Conservation (phyloP, 2,329 filamentous ascomycete species). For the Fusarium tanahbumbuense region DNA sequence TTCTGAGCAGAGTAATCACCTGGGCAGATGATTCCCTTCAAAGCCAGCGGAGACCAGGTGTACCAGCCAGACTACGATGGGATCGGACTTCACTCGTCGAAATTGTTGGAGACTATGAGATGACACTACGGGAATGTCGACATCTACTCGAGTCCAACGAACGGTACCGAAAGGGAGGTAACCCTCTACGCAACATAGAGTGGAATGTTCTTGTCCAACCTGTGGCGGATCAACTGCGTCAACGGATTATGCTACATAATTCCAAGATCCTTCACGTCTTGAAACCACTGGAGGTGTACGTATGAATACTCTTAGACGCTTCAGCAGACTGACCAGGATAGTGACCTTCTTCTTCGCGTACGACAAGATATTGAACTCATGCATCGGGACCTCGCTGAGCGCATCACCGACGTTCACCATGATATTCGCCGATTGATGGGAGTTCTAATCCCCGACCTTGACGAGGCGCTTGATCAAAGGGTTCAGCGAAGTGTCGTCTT, state of each 20-base stretch:
- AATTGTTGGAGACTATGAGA: conserved; percentile 50
- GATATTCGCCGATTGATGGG: conserved; percentile 44
- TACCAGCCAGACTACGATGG: conserved; percentile 39
- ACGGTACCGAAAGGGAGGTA: conserved; percentile 44
- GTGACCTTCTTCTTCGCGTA: conserved; percentile 49
- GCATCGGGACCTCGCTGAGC: conserved; percentile 40
- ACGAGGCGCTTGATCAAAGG: conserved; percentile 40
- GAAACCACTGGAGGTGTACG: conserved; percentile 54
- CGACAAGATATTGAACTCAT: conserved; percentile 46
- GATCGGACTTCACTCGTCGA: conserved; percentile 40
- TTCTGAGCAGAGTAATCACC: conserved; percentile 47
- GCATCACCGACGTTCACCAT: conserved; percentile 40
- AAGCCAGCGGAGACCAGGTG: conserved; percentile 40
- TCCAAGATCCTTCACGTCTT: conserved; percentile 50
- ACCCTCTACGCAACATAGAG: conserved; percentile 49
- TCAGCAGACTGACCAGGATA: conserved; percentile 23
- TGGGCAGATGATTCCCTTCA: conserved; percentile 46
- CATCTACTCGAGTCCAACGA: conserved; percentile 47
- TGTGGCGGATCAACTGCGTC: conserved; percentile 48
- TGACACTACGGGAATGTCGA: conserved; percentile 50
- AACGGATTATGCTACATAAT: conserved; percentile 51
- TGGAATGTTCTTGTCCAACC: conserved; percentile 54
- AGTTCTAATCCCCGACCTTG: conserved; percentile 44
- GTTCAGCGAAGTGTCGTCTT: conserved; percentile 26
- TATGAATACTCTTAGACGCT: background rate